Conservation (phyloP, 805 yeast species). For the Ogataea parapolymorpha region DNA sequence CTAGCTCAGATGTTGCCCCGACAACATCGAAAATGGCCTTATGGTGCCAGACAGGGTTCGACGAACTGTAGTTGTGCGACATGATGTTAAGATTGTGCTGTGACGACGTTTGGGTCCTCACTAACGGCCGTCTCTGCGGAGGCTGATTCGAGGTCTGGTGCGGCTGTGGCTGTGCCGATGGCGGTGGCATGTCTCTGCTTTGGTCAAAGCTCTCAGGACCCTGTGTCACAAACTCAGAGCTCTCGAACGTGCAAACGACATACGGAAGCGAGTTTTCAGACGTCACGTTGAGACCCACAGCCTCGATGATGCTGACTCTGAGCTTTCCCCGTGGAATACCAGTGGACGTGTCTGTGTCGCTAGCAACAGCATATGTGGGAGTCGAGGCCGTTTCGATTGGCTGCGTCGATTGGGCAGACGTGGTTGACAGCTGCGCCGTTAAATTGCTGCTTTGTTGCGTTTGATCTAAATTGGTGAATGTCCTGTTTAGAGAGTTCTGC, state of each 20-base stretch:
- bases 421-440: slow-evolving; percentile 23
- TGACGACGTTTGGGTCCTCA: slow-evolving; percentile 28
- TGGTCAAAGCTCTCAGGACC: slow-evolving; percentile 56
- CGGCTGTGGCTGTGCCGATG: slow-evolving; percentile 4
- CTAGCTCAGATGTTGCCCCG: slow-evolving; percentile 78
- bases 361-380: slow-evolving; percentile 18
- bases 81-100: slow-evolving; percentile 24
- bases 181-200: slow-evolving; percentile 11
- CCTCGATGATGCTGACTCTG: slow-evolving; percentile 77
- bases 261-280: slow-evolving; percentile 66
- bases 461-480: slow-evolving; percentile 34
- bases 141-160: slow-evolving; percentile 3
- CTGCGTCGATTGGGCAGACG: slow-evolving; percentile 19
- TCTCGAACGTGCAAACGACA: slow-evolving; percentile 88
- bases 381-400: slow-evolving; percentile 7
- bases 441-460: slow-evolving; percentile 21
- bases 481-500: slow-evolving; percentile 30
- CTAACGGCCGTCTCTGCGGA: slow-evolving; percentile 26
- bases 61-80: slow-evolving; percentile 28
- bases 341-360: slow-evolving; percentile 23
- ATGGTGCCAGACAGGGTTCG: slow-evolving; percentile 87
- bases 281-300: slow-evolving; percentile 59
- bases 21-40: slow-evolving; percentile 91
- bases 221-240: slow-evolving; percentile 83
- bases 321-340: slow-evolving; percentile 74